phyloP scores from a whole-genome alignment of 148 eudicot species.

The Heliamphora exappendiculata region DNA sequence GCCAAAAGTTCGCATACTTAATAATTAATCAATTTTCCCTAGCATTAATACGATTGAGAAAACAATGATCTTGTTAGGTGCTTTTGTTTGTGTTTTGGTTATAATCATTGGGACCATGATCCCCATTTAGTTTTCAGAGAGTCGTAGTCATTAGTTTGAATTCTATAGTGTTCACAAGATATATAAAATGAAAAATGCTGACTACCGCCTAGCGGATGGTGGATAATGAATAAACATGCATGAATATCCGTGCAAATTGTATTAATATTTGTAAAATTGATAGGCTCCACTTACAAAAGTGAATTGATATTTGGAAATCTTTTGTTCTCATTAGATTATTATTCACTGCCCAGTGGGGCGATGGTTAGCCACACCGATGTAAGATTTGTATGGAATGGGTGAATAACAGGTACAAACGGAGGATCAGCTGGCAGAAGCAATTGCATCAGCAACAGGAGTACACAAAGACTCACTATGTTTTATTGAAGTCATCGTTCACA shows the following conservation, averaged over 20 bases:
- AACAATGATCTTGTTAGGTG: background rate
- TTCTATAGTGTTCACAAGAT: background rate
- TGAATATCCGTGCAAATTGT: no score
- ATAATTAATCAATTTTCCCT: background rate
- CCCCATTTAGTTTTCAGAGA: background rate
- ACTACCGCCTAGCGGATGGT: no score
- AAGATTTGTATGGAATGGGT: background rate
- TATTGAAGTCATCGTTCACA: constrained; percentile 70
- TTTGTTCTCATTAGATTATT: no score
- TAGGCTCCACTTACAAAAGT: no score
- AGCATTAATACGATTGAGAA: background rate
- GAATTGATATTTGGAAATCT: no score
- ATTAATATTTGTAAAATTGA: no score
- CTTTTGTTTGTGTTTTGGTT: background rate
- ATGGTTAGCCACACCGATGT: no score
- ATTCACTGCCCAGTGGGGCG: no score
- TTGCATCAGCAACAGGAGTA: constrained; percentile 38
- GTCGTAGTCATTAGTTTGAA: background rate
- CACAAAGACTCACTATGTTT: constrained; percentile 63
- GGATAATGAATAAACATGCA: no score
- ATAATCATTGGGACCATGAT: background rate
- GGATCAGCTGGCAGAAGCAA: constrained; percentile 58
- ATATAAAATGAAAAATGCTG: no score
- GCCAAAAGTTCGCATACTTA: background rate
- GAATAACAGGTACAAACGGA: constrained; percentile 50